Evolutionary conservation across 768 basidiomycete genomes (phyloP).

Genomic region (Mycena chlorophos): DNA sequence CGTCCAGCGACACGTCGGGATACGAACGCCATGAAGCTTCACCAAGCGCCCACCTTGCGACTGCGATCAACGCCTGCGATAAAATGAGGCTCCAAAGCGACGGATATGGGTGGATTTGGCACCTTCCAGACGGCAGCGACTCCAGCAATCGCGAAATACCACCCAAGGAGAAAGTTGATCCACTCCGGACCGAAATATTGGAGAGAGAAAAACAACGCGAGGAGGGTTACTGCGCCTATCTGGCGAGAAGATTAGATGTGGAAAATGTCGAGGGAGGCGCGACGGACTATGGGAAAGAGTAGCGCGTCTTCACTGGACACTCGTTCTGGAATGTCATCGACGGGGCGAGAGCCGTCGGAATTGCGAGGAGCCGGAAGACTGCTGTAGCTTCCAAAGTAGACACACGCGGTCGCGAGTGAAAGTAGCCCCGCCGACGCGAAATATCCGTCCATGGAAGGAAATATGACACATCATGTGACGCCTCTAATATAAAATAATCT

Average conservation of each 20-base stretch:
- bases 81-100: constrained; percentile 12
- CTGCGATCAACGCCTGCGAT: constrained; percentile 50
- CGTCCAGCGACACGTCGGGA: constrained; percentile 45
- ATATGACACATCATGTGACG: background rate
- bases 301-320: constrained; percentile 71
- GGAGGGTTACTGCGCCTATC: constrained; percentile 69
- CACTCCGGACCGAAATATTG: constrained; percentile 77
- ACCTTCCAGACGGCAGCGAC: constrained; percentile 73
- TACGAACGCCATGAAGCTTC: constrained; percentile 57
- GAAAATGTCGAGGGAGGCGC: background rate
- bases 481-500: background rate
- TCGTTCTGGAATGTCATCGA: constrained; percentile 55
- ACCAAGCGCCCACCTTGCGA: constrained; percentile 52
- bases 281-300: constrained; percentile 72
- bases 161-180: constrained; percentile 79
- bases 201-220: constrained; percentile 69
- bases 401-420: constrained; percentile 59
- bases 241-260: constrained; percentile 27
- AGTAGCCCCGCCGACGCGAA: constrained; percentile 74
- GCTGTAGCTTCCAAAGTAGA: constrained; percentile 69
- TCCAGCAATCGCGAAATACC: constrained; percentile 70
- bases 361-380: constrained; percentile 47
- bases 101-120: constrained; percentile 23
- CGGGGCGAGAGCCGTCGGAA: constrained; percentile 21
- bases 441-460: constrained; percentile 31